These are phyloP conservation scores for Lolium perenne DNA, from an alignment of 176 grass and related monocot species.

Conservation along the genomic window DNA sequence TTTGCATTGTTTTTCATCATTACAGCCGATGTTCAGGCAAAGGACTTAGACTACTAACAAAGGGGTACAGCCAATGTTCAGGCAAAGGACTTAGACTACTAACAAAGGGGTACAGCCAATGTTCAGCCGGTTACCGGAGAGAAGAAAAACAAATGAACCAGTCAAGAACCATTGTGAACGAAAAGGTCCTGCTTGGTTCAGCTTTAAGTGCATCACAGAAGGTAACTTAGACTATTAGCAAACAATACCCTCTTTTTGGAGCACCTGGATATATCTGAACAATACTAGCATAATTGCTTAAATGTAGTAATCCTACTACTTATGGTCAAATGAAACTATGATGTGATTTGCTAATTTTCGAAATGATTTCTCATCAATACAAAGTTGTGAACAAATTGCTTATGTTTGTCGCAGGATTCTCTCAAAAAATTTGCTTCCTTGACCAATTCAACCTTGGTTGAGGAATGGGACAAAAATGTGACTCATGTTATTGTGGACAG, in stretches of 20 bases:
- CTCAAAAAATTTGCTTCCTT: constrained; percentile 41
- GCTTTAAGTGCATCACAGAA: constrained; percentile 42
- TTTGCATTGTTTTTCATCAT: no score
- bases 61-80: not conserved
- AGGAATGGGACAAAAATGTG: constrained; percentile 44
- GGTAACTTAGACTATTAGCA: constrained; percentile 32
- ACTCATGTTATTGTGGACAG: constrained; percentile 58
- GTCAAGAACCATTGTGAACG: constrained; percentile 5
- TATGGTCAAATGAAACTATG: not conserved
- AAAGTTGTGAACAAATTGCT: not conserved
- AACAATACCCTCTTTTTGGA: not conserved
- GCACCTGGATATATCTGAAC: not conserved
- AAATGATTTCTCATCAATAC: not conserved
- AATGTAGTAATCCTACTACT: constrained; percentile 13
- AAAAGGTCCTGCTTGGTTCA: constrained; percentile 45
- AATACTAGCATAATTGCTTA: not conserved
- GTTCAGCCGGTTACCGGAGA: not conserved
- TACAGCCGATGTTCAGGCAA: no score
- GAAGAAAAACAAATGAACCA: not conserved
- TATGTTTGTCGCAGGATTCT: constrained; percentile 31
- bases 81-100: no score
- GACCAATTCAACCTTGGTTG: not conserved
- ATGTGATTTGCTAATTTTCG: constrained; percentile 23
- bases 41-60: no score
- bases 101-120: no score